phyloP scores from a whole-genome alignment of 1,284 basidiomycete species.

The Ustilago crameri region DNA sequence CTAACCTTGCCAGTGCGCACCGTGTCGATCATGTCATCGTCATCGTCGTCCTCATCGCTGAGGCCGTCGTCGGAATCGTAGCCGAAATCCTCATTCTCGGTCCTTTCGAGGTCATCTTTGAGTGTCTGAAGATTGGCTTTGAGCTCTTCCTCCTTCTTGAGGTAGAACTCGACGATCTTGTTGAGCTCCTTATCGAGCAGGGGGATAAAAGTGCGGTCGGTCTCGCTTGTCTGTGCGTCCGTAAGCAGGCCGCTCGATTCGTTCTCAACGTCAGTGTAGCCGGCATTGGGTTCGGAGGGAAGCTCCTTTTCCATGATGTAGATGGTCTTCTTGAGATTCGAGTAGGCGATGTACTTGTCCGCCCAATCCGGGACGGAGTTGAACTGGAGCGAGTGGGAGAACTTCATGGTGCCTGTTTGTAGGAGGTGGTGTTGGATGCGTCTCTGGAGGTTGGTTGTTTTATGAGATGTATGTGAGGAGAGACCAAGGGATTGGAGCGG shows the following conservation, averaged over 20 bases:
- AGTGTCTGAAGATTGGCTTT: conserved; percentile 46
- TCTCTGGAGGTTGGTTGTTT: conserved; percentile 8
- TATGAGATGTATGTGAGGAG: conserved; percentile 14
- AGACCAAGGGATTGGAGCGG: conserved; percentile 36
- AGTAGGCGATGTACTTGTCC: conserved; percentile 81
- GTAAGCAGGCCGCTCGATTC: conserved; percentile 58
- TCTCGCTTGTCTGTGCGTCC: conserved; percentile 44
- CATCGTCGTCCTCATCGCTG: conserved; percentile 72
- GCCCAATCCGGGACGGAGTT: conserved; percentile 95
- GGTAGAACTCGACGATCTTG: conserved; percentile 87
- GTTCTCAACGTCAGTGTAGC: conserved; percentile 52
- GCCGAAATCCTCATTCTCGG: conserved; percentile 69
- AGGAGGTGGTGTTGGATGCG: conserved; percentile 18
- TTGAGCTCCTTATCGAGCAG: conserved; percentile 84
- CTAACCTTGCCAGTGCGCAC: conserved; percentile 45
- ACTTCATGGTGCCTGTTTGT: conserved; percentile 43
- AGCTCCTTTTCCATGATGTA: conserved; percentile 65
- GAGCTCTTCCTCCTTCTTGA: conserved; percentile 72
- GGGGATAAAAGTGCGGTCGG: conserved; percentile 60
- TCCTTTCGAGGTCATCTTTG: conserved; percentile 52
- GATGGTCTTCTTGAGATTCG: conserved; percentile 67
- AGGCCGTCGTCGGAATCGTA: conserved; percentile 75
- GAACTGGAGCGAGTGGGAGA: conserved; percentile 82
- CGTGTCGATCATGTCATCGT: conserved; percentile 52
- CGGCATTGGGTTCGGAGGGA: conserved; percentile 30